Evolutionary conservation across 2,329 filamentous ascomycete genomes (phyloP).

Genomic region (Fusarium kyushuense): DNA sequence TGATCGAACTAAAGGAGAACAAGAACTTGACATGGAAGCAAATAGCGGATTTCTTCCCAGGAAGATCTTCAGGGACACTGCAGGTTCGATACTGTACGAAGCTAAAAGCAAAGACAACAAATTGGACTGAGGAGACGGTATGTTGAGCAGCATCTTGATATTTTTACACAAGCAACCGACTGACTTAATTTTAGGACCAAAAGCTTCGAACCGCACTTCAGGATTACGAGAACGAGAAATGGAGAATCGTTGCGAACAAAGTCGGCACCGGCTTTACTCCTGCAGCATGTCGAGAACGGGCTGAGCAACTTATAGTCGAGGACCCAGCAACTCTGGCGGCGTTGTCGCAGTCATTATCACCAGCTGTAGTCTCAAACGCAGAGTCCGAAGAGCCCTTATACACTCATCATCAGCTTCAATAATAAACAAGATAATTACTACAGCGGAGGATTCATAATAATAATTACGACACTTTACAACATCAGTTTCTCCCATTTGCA

Average conservation of each 20-base stretch:
- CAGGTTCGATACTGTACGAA: constrained; percentile 97
- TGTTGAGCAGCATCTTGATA: constrained; percentile 50
- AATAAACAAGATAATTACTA: constrained; percentile 49
- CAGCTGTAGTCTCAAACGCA: constrained; percentile 53
- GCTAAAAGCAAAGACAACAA: constrained; percentile 90
- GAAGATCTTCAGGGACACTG: constrained; percentile 87
- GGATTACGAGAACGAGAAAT: constrained; percentile 91
- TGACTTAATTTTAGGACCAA: constrained; percentile 69
- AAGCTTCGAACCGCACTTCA: constrained; percentile 81
- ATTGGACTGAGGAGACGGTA: constrained; percentile 95
- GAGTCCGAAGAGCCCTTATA: constrained; percentile 46
- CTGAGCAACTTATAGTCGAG: constrained; percentile 69
- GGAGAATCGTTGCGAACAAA: constrained; percentile 91
- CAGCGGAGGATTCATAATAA: constrained; percentile 25
- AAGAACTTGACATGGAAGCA: constrained; percentile 97
- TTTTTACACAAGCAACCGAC: neutral
- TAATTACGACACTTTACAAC: constrained; percentile 18
- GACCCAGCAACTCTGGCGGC: constrained; percentile 59
- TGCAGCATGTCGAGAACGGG: constrained; percentile 85
- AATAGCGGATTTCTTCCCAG: constrained; percentile 96
- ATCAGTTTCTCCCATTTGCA: constrained; percentile 10
- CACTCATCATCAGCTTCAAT: constrained; percentile 67
- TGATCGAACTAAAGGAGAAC: constrained; percentile 93
- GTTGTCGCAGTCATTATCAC: constrained; percentile 65
- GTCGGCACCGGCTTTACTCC: constrained; percentile 92